These are phyloP conservation scores for Houttuynia cordata DNA, from an alignment of 164 flowering plant species.

Conservation along the genomic window DNA sequence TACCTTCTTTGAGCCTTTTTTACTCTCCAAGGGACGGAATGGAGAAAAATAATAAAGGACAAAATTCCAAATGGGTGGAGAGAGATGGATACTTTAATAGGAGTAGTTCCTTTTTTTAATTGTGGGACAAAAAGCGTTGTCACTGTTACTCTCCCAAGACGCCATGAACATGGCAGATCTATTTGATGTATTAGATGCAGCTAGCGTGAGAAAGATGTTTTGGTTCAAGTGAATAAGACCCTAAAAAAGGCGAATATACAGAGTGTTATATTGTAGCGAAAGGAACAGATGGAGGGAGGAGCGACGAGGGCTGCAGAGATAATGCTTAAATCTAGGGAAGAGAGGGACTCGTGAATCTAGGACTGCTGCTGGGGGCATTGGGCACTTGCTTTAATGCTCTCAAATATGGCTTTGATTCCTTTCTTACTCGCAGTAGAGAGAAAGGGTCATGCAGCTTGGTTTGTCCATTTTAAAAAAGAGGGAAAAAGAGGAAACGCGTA, in stretches of 20 bases:
- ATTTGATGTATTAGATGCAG: too few species aligned
- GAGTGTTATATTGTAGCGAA: not conserved
- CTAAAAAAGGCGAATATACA: not conserved
- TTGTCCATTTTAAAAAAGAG: conserved; percentile 7
- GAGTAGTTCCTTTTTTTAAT: too few species aligned
- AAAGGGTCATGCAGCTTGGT: conserved; percentile 16
- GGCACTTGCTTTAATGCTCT: not conserved
- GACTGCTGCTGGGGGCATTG: conserved; percentile 3
- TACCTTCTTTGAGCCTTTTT: too few species aligned
- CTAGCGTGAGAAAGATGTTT: too few species aligned
- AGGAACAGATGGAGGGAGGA: not conserved
- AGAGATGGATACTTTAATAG: conserved; percentile 2
- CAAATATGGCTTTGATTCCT: conserved; percentile 14
- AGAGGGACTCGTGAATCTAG: conserved; percentile 19
- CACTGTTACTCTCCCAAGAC: conserved; percentile 12
- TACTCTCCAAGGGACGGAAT: not conserved
- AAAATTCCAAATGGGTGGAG: not conserved
- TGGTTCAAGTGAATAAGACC: too few species aligned
- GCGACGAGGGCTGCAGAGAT: conserved; percentile 4
- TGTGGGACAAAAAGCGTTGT: not conserved
- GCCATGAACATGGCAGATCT: too few species aligned
- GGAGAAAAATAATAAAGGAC: not conserved
- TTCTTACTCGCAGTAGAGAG: not conserved
- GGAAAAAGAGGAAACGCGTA: not conserved
- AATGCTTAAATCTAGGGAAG: conserved; percentile 12